Conservation (phyloP, 768 basidiomycete species). For the Lyophyllum decastes region DNA sequence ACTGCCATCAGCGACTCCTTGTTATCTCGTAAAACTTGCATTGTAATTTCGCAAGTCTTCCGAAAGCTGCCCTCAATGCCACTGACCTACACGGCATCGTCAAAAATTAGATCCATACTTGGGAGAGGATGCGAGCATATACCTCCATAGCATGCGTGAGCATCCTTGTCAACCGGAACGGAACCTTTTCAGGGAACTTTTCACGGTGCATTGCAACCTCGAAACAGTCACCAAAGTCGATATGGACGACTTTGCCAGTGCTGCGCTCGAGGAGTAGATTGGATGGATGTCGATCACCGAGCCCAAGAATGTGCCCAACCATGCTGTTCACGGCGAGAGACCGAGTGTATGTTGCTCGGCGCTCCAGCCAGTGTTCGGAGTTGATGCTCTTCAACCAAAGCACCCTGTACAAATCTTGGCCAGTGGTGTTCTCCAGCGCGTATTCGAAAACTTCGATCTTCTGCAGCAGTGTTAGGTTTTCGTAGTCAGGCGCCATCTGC, state of each 20-base stretch:
- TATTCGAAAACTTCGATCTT: constrained; percentile 99
- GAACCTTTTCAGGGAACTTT: constrained; percentile 98
- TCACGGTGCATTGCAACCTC: constrained; percentile 97
- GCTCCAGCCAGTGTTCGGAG: constrained; percentile 97
- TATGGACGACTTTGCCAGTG: constrained; percentile 95
- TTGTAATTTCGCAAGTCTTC: constrained; percentile 95
- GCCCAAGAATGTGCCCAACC: constrained; percentile 96
- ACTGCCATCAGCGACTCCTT: constrained; percentile 99
- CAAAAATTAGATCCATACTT: constrained; percentile 1
- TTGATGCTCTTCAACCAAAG: constrained; percentile 94
- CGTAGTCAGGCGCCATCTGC: constrained; percentile 99
- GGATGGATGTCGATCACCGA: constrained; percentile 97
- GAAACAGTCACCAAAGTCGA: constrained; percentile 98
- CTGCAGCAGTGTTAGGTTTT: constrained; percentile 89
- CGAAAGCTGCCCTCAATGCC: constrained; percentile 98
- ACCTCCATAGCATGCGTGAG: constrained; percentile 99
- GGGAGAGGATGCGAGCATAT: constrained; percentile 19
- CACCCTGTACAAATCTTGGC: constrained; percentile 95
- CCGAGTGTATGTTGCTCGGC: constrained; percentile 93
- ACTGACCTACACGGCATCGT: constrained; percentile 64
- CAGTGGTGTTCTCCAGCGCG: constrained; percentile 96
- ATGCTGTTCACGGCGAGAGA: constrained; percentile 97
- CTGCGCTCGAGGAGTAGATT: constrained; percentile 90
- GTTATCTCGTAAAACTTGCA: constrained; percentile 94
- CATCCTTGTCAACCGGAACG: constrained; percentile 98